These are phyloP conservation scores for Candida chauliodis DNA, from an alignment of 805 yeast species.

Conservation along the genomic window DNA sequence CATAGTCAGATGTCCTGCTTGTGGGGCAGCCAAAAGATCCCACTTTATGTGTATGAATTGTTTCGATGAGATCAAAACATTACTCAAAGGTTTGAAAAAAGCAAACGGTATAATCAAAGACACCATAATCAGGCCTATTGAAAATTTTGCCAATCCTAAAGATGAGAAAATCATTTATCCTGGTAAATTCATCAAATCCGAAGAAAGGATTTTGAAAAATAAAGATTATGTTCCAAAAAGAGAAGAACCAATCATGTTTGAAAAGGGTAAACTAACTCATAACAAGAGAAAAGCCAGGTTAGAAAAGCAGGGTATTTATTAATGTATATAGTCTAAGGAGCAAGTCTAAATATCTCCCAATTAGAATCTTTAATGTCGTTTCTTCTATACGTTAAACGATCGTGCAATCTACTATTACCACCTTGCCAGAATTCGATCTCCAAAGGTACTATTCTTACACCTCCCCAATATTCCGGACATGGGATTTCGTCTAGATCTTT, in stretches of 20 bases:
- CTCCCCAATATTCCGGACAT: slow-evolving; percentile 96
- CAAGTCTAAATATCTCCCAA: slow-evolving; percentile 69
- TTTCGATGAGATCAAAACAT: slow-evolving; percentile 70
- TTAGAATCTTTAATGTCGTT: slow-evolving; percentile 38
- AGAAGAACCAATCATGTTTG: slow-evolving; percentile 38
- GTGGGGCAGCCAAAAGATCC: slow-evolving; percentile 88
- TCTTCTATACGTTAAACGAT: slow-evolving; percentile 72
- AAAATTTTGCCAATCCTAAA: slow-evolving; percentile 44
- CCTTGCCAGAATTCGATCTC: slow-evolving; percentile 99
- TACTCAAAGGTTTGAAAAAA: slow-evolving; percentile 58
- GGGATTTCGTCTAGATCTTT: slow-evolving; percentile 65
- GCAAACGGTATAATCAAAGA: slow-evolving; percentile 14
- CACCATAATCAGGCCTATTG: slow-evolving; percentile 16
- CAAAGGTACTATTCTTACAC: slow-evolving; percentile 79
- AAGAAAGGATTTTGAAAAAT: slow-evolving; percentile 26
- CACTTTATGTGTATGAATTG: slow-evolving; percentile 93
- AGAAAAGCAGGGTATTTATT: slow-evolving; percentile 2
- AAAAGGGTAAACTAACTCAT: slow-evolving; percentile 12
- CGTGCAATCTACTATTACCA: slow-evolving; percentile 83
- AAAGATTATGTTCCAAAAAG: slow-evolving; percentile 45
- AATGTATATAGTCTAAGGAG: slow-evolving; percentile 47
- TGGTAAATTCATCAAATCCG: slow-evolving; percentile 50
- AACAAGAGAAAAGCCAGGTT: slow-evolving; percentile 6
- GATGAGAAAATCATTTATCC: slow-evolving; percentile 73
- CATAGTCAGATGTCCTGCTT: slow-evolving; percentile 88